Evolutionary conservation across 2,329 filamentous ascomycete genomes (phyloP).

Genomic region (Bertia moriformis): DNA sequence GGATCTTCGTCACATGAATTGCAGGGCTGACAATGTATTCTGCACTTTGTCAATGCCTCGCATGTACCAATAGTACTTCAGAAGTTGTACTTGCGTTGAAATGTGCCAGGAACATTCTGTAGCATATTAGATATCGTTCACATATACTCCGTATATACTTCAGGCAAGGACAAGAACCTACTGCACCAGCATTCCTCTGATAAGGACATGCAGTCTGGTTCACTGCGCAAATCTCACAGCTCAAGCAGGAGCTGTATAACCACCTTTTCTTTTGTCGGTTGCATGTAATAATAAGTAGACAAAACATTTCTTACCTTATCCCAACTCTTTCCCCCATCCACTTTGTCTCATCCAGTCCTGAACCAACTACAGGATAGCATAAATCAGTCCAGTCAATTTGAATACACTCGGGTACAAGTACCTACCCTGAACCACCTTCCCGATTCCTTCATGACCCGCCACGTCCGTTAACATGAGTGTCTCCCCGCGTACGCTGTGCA

Average conservation of each 20-base stretch:
- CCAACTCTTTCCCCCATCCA: neutral
- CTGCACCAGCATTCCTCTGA: slow-evolving; percentile 17
- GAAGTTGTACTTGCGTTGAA: slow-evolving; percentile 13
- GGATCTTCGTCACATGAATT: slow-evolving; percentile 17
- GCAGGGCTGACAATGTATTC: slow-evolving; percentile 18
- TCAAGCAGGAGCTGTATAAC: slow-evolving; percentile 19
- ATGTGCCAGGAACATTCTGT: slow-evolving; percentile 19
- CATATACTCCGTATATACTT: too few species aligned
- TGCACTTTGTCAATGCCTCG: too few species aligned
- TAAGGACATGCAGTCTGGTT: slow-evolving; percentile 20
- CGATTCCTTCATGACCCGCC: neutral
- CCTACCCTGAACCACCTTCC: slow-evolving; percentile 1
- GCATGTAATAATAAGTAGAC: neutral
- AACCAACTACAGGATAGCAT: neutral
- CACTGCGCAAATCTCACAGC: slow-evolving; percentile 19
- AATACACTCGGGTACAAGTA: too few species aligned
- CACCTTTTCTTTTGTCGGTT: slow-evolving; percentile 9
- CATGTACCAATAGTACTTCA: too few species aligned
- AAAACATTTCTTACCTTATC: neutral
- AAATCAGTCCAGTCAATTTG: too few species aligned
- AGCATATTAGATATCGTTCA: neutral
- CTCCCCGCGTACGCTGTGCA: neutral
- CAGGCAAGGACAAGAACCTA: neutral
- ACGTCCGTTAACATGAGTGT: neutral
- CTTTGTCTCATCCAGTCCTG: neutral